Evolutionary conservation across 345 rosid species (phyloP).

Genomic region (Rhodamnia rubescens): DNA sequence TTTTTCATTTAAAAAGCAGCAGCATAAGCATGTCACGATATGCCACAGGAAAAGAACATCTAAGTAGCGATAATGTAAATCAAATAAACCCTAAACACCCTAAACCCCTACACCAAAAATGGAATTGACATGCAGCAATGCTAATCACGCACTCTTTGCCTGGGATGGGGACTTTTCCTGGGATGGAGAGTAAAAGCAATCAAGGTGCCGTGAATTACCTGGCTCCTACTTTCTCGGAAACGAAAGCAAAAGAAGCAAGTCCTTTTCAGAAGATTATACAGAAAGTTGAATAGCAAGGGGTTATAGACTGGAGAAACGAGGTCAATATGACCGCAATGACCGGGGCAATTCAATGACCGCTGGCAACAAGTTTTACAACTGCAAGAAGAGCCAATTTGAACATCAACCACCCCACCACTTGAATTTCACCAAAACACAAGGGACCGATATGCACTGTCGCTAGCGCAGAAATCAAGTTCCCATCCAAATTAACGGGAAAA

Average conservation of each 20-base stretch:
- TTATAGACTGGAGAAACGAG: constrained; percentile 64
- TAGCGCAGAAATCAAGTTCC: neutral
- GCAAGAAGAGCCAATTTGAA: constrained; percentile 14
- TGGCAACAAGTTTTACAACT: constrained; percentile 79
- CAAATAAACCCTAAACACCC: neutral
- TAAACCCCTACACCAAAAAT: neutral
- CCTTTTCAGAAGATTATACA: constrained; percentile 44
- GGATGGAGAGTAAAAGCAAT: neutral
- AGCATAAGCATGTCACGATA: neutral
- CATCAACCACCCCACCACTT: neutral
- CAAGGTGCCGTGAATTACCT: constrained; percentile 23
- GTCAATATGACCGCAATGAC: constrained; percentile 89
- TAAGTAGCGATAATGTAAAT: neutral
- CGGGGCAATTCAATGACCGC: constrained; percentile 49
- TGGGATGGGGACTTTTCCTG: neutral
- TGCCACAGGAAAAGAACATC: neutral
- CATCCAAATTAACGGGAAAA: neutral
- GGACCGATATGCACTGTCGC: neutral
- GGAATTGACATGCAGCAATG: neutral
- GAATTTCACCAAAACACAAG: neutral
- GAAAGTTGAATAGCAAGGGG: constrained; percentile 62
- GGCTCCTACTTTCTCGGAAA: constrained; percentile 24
- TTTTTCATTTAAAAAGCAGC: constrained; percentile 8
- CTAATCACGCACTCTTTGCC: neutral
- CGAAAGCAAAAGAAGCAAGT: constrained; percentile 61